phyloP scores from a whole-genome alignment of 2,329 filamentous ascomycete genomes.

The Neoarthrinium moseri region DNA sequence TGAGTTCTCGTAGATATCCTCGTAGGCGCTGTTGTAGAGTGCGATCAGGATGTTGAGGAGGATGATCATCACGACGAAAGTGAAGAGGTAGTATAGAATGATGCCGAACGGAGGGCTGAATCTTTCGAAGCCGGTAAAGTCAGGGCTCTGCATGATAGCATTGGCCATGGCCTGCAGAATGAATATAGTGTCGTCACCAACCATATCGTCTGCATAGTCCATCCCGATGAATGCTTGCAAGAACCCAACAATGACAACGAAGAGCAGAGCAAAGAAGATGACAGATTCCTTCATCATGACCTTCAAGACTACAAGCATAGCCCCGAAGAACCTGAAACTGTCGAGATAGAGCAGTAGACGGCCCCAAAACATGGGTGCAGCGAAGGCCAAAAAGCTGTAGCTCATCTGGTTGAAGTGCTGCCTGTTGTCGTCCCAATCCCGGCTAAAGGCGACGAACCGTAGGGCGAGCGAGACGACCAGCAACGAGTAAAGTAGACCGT shows the following conservation, averaged over 20 bases:
- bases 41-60: conserved; percentile 96
- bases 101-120: conserved; percentile 93
- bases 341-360: conserved; percentile 91
- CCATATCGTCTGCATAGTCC: conserved; percentile 75
- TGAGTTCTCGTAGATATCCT: conserved; percentile 90
- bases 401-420: conserved; percentile 72
- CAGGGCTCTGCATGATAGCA: conserved; percentile 86
- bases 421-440: conserved; percentile 54
- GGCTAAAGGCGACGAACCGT: conserved; percentile 73
- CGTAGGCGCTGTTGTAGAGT: conserved; percentile 94
- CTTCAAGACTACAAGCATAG: conserved; percentile 96
- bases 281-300: conserved; percentile 92
- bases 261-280: conserved; percentile 91
- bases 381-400: conserved; percentile 93
- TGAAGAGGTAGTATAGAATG: conserved; percentile 96
- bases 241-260: conserved; percentile 82
- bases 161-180: conserved; percentile 84
- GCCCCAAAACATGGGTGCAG: conserved; percentile 95
- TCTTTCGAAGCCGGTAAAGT: conserved; percentile 83
- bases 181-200: conserved; percentile 67
- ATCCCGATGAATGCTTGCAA: conserved; percentile 92
- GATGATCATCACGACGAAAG: conserved; percentile 89
- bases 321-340: conserved; percentile 91
- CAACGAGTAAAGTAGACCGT: conserved; percentile 76
- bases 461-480: conserved; percentile 76